Percentiles rank a stretch among this genome's conserved stretches.
Evolutionary conservation across 2,329 filamentous ascomycete species (phyloP).

Genomic region (Cadophora sp.): DNA sequence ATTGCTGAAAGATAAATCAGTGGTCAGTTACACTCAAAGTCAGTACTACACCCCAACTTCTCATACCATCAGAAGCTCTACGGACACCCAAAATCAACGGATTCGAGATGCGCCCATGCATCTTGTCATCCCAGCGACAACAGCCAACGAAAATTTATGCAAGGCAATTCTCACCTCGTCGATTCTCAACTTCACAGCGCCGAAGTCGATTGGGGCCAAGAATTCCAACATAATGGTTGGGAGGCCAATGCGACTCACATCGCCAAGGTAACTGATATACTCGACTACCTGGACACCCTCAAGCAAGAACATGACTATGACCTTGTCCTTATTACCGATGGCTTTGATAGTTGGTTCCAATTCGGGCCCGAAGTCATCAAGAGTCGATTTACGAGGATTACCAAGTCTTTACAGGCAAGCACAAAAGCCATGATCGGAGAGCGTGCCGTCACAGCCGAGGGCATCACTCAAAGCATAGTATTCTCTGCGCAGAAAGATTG

Average conservation of each 20-base stretch:
- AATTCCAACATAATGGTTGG: neutral
- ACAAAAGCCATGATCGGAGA: slow-evolving; percentile 4
- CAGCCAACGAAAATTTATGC: neutral
- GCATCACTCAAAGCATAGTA: neutral
- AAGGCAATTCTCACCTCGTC: neutral
- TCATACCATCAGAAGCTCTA: neutral
- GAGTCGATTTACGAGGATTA: neutral
- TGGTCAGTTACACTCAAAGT: too few species aligned
- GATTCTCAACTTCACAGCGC: neutral
- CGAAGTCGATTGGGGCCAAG: neutral
- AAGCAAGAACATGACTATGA: neutral
- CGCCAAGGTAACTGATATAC: neutral
- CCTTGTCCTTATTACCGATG: neutral
- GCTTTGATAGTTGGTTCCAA: slow-evolving; percentile 10
- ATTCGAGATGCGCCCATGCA: neutral
- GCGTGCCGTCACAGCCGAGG: neutral
- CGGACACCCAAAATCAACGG: neutral
- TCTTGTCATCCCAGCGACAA: neutral
- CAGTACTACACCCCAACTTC: neutral
- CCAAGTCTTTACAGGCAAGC: neutral
- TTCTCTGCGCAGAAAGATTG: slow-evolving; percentile 13
- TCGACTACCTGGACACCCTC: slow-evolving; percentile 1
- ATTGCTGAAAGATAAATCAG: too few species aligned
- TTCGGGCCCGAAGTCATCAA: slow-evolving; percentile 5
- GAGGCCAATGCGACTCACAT: neutral